Conservation (phyloP, 179 eudicot genomes). For the Pouteria campechiana region DNA sequence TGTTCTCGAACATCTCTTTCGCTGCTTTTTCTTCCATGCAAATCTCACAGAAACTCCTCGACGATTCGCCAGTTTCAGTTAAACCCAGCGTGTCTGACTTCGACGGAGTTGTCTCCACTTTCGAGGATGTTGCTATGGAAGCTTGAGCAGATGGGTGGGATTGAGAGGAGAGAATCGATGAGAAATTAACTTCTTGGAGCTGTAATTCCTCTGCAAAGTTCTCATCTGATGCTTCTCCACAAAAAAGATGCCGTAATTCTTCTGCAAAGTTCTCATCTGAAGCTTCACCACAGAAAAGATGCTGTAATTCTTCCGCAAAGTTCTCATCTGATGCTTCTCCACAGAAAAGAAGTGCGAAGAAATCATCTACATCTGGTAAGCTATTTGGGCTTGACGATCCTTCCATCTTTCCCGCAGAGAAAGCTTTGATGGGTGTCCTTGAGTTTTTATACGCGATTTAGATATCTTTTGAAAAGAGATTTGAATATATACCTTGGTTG, state of each 20-base stretch:
- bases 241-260: conserved; percentile 18
- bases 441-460: too few relatives aligned
- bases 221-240: conserved; percentile 29
- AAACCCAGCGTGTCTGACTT: too few relatives aligned
- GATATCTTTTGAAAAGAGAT: too few relatives aligned
- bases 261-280: conserved; percentile 26
- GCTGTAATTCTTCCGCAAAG: conserved; percentile 19
- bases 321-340: conserved; percentile 28
- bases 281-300: too few relatives aligned
- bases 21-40: conserved; percentile 28
- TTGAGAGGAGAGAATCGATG: conserved; percentile 2
- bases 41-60: conserved; percentile 21
- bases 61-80: conserved; percentile 21
- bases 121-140: neutral
- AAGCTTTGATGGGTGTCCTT: too few relatives aligned
- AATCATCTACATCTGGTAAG: too few relatives aligned
- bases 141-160: neutral
- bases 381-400: too few relatives aligned
- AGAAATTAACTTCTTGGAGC: conserved; percentile 29
- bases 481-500: too few relatives aligned
- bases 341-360: too few relatives aligned
- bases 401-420: too few relatives aligned
- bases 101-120: neutral
- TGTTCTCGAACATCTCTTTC: conserved; percentile 14
- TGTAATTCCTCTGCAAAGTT: conserved; percentile 21